A percentile compares a stretch with the other conserved stretches of the same genome.
Evolutionary conservation across 768 basidiomycete genomes (phyloP).

Genomic region (Erythrobasidium yunnanense): DNA sequence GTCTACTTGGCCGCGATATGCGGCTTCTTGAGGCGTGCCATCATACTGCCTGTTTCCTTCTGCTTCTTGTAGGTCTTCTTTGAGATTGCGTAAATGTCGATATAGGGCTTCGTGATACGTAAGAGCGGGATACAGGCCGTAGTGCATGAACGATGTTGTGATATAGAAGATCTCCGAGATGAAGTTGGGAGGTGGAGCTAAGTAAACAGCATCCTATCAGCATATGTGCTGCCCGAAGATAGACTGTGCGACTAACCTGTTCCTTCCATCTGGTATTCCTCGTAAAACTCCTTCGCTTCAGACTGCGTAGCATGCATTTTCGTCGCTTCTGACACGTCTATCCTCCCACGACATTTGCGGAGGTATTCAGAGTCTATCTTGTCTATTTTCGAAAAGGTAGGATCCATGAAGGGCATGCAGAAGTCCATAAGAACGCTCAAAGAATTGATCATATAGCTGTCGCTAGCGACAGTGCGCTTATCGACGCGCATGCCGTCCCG

Average conservation of each 20-base stretch:
- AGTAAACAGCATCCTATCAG: constrained; percentile 18
- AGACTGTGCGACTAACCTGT: neutral
- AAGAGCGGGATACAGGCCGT: constrained; percentile 72
- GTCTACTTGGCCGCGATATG: constrained; percentile 65
- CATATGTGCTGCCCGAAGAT: neutral
- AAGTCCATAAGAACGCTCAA: constrained; percentile 72
- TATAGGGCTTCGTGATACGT: constrained; percentile 52
- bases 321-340: constrained; percentile 77
- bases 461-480: constrained; percentile 68
- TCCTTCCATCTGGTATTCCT: neutral
- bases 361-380: constrained; percentile 78
- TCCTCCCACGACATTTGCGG: constrained; percentile 53
- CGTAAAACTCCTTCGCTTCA: constrained; percentile 63
- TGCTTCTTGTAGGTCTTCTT: constrained; percentile 64
- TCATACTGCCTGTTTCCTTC: constrained; percentile 68
- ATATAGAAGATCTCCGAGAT: constrained; percentile 92
- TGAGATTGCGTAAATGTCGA: constrained; percentile 49
- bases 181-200: constrained; percentile 70
- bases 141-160: constrained; percentile 73
- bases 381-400: constrained; percentile 75
- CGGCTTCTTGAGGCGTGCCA: constrained; percentile 61
- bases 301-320: constrained; percentile 84
- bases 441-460: constrained; percentile 85
- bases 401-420: constrained; percentile 90
- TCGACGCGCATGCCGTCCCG: constrained; percentile 92